These are phyloP conservation scores for Globisporangium mamillatum DNA, from an alignment of 352 stramenopile genomes.

Conservation along the genomic window DNA sequence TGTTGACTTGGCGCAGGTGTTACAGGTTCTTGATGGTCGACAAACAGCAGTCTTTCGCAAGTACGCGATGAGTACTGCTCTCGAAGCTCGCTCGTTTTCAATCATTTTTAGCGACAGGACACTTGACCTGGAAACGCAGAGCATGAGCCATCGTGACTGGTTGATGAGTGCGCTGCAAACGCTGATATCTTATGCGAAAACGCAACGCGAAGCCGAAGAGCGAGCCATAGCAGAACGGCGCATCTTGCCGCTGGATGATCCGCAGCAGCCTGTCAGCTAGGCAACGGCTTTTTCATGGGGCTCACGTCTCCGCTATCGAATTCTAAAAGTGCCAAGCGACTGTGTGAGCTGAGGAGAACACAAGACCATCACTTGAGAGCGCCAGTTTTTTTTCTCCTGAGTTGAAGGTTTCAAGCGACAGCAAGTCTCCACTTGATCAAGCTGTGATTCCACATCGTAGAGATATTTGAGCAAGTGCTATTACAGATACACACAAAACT, in stretches of 20 bases:
- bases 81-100: constrained; percentile 64
- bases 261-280: neutral
- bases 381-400: neutral
- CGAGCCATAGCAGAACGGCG: constrained; percentile 69
- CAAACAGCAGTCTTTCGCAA: constrained; percentile 80
- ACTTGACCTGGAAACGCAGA: constrained; percentile 78
- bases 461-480: constrained; percentile 10
- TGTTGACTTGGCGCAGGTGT: constrained; percentile 68
- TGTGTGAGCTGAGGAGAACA: neutral
- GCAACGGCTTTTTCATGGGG: neutral
- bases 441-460: neutral
- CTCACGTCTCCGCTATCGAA: constrained; percentile 3
- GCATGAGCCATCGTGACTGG: constrained; percentile 76
- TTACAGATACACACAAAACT: constrained; percentile 1
- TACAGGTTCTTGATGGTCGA: constrained; percentile 66
- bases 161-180: constrained; percentile 73
- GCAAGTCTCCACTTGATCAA: neutral
- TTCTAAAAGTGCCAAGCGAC: neutral
- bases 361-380: neutral
- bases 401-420: neutral
- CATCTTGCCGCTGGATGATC: constrained; percentile 43
- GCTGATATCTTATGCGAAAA: constrained; percentile 66
- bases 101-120: constrained; percentile 75
- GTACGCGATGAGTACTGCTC: constrained; percentile 38
- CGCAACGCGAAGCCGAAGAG: constrained; percentile 68